These are phyloP conservation scores for Juglanconis oblonga DNA, from an alignment of 2,329 filamentous ascomycete genomes.

Conservation along the genomic window DNA sequence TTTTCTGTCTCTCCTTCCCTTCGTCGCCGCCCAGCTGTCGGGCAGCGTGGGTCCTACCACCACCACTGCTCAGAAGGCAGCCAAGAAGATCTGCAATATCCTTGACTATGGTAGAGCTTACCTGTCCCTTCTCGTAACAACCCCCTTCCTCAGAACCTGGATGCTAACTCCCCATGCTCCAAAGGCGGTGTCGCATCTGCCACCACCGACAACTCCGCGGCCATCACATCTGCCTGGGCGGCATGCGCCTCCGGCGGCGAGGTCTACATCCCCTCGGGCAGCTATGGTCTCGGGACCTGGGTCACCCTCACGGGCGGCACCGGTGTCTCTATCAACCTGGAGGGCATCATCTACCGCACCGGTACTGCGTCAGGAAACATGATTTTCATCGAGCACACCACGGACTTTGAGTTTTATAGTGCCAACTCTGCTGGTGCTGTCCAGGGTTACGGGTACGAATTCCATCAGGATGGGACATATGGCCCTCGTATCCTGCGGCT, in stretches of 20 bases:
- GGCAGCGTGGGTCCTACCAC: slow-evolving; percentile 24
- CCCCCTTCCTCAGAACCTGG: no score
- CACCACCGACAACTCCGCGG: slow-evolving; percentile 37
- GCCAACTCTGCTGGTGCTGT: slow-evolving; percentile 40
- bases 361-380: slow-evolving; percentile 26
- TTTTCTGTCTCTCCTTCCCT: not conserved
- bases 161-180: no score
- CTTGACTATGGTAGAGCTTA: slow-evolving; percentile 33
- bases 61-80: slow-evolving; percentile 25
- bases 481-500: slow-evolving; percentile 18
- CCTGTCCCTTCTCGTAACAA: no score
- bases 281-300: slow-evolving; percentile 45
- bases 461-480: slow-evolving; percentile 31
- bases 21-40: slow-evolving; percentile 4
- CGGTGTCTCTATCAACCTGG: slow-evolving; percentile 46
- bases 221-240: slow-evolving; percentile 25
- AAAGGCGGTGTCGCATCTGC: slow-evolving; percentile 44
- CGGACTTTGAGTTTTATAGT: slow-evolving; percentile 48
- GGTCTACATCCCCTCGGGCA: slow-evolving; percentile 44
- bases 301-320: slow-evolving; percentile 41
- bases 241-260: slow-evolving; percentile 47
- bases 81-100: slow-evolving; percentile 43
- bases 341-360: slow-evolving; percentile 32
- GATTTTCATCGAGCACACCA: slow-evolving; percentile 23
- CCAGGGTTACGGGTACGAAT: slow-evolving; percentile 46